phyloP scores from a whole-genome alignment of 441 rosid species.

The Euphorbia schlechtendalii region DNA sequence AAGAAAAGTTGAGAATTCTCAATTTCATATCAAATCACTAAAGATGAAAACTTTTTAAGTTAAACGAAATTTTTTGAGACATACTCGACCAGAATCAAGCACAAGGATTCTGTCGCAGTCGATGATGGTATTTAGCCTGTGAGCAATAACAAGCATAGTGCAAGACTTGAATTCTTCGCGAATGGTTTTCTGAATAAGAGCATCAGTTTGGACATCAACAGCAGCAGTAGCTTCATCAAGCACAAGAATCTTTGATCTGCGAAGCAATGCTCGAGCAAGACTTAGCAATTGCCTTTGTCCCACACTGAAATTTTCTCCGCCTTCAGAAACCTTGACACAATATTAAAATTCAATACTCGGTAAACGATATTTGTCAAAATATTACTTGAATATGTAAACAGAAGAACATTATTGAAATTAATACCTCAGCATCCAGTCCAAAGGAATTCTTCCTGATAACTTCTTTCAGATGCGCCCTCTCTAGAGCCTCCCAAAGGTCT shows the following conservation, averaged over 20 bases:
- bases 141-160: constrained; percentile 88
- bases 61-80: constrained; percentile 11
- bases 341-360: not conserved
- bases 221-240: constrained; percentile 99
- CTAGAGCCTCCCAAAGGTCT: constrained; percentile 93
- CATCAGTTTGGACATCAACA: constrained; percentile 89
- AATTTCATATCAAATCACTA: no score
- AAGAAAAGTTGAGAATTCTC: constrained; percentile 7
- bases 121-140: constrained; percentile 82
- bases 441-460: constrained; percentile 53
- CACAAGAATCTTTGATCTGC: constrained; percentile 89
- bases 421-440: constrained; percentile 86
- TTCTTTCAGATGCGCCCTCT: constrained; percentile 93
- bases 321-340: constrained; percentile 61
- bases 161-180: constrained; percentile 83
- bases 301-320: constrained; percentile 95
- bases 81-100: constrained; percentile 83
- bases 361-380: not conserved
- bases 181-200: constrained; percentile 86
- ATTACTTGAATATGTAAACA: not conserved
- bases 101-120: constrained; percentile 81
- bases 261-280: constrained; percentile 81
- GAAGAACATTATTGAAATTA: not conserved
- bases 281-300: constrained; percentile 97
- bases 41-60: no score